These are phyloP conservation scores for Haplosporangium gracile DNA, from an alignment of 192 early-diverging fungal species.

Conservation along the genomic window DNA sequence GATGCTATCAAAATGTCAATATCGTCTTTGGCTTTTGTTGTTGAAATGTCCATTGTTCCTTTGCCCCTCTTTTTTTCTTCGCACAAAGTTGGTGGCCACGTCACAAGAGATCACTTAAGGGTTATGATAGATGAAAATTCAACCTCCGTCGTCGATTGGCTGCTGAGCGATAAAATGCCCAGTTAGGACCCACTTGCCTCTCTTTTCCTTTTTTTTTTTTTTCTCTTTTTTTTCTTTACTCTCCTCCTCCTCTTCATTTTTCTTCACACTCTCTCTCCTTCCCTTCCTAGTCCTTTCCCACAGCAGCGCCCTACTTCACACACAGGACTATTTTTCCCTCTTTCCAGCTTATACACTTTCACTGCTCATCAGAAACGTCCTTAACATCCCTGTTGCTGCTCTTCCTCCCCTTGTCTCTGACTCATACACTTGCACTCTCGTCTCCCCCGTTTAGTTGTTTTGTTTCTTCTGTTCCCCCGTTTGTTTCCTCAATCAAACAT, in stretches of 20 bases:
- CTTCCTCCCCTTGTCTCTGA: neutral
- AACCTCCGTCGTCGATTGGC: constrained; percentile 1
- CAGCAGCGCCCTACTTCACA: neutral
- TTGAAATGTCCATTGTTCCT: neutral
- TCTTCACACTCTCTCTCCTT: neutral
- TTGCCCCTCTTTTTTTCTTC: too few species aligned
- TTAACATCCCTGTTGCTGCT: neutral
- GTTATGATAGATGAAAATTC: neutral
- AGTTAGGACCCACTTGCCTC: neutral
- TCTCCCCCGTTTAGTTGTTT: neutral
- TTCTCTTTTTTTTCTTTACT: neutral
- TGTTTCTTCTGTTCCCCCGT: neutral
- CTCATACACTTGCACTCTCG: neutral
- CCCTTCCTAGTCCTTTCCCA: neutral
- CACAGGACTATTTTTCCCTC: neutral
- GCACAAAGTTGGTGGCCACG: neutral
- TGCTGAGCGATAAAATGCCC: neutral
- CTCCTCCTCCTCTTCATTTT: neutral
- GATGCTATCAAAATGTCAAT: neutral
- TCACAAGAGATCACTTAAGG: neutral
- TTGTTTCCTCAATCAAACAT: neutral
- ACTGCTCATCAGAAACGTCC: neutral
- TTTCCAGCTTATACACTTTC: neutral
- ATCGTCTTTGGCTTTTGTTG: neutral
- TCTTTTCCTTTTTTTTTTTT: neutral